Conservation (phyloP, 495 filamentous ascomycete species). For the Cairneyella variabilis region DNA sequence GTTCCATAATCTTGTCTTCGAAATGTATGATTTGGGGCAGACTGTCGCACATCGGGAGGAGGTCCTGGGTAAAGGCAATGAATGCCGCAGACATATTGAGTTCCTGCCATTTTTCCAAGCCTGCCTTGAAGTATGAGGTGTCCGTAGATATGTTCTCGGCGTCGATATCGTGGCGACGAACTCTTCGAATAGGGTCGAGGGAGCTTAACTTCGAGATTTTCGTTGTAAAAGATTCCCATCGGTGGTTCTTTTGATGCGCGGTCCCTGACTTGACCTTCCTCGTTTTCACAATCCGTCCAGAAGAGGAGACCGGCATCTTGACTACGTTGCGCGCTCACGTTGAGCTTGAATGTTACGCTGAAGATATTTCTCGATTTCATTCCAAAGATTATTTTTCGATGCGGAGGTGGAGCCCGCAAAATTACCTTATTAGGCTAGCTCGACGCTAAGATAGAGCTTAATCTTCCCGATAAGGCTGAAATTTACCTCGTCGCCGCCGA, state of each 20-base stretch:
- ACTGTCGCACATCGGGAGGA: conserved; percentile 76
- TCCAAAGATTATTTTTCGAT: conserved; percentile 2
- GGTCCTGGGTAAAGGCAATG: conserved; percentile 65
- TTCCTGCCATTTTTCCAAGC: conserved; percentile 84
- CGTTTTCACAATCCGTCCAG: conserved; percentile 62
- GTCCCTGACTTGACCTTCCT: conserved; percentile 65
- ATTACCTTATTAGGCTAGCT: conserved; percentile 2
- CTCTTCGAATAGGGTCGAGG: conserved; percentile 84
- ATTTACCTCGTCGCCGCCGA: not conserved
- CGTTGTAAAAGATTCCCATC: conserved; percentile 87
- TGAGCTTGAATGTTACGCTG: not conserved
- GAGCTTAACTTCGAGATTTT: conserved; percentile 87
- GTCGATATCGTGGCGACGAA: conserved; percentile 77
- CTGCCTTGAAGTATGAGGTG: conserved; percentile 75
- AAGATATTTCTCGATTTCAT: not conserved
- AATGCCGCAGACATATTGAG: conserved; percentile 83
- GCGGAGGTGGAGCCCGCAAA: not conserved
- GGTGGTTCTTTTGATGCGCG: conserved; percentile 70
- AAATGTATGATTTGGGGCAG: conserved; percentile 88
- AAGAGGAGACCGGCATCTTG: conserved; percentile 54
- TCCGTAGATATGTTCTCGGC: conserved; percentile 61
- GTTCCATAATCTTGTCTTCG: conserved; percentile 74
- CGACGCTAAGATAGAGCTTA: conserved; percentile 6
- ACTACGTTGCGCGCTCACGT: not conserved
- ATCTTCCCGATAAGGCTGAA: conserved; percentile 5